Percentiles rank a stretch among this genome's conserved stretches.
These are phyloP conservation scores for Myriosclerotinia duriaeana DNA, from an alignment of 2,329 filamentous ascomycete genomes.

Conservation along the genomic window DNA sequence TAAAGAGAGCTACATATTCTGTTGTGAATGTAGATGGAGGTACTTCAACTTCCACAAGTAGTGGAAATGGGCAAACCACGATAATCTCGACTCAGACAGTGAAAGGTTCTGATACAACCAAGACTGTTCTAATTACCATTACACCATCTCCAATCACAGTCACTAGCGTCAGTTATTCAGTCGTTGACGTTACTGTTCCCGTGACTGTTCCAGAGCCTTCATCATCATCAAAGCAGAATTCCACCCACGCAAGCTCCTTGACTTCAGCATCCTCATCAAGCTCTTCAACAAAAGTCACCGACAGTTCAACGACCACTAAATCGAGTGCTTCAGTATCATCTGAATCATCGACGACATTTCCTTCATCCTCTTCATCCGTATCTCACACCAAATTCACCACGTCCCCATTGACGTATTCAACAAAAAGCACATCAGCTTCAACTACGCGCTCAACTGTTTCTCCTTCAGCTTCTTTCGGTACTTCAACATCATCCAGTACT, in stretches of 20 bases:
- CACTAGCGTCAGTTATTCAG: slow-evolving; percentile 35
- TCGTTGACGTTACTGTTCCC: slow-evolving; percentile 36
- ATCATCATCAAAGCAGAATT: slow-evolving; percentile 19
- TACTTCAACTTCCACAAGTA: slow-evolving; percentile 26
- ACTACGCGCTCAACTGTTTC: slow-evolving; percentile 7
- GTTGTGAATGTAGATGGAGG: slow-evolving; percentile 42
- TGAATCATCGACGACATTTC: not conserved
- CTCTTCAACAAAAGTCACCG: not conserved
- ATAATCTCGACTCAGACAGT: slow-evolving; percentile 34
- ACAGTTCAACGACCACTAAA: not conserved
- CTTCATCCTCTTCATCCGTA: slow-evolving; percentile 1
- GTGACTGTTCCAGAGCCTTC: slow-evolving; percentile 26
- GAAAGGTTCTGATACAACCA: slow-evolving; percentile 32
- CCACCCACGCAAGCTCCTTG: slow-evolving; percentile 13
- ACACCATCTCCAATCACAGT: slow-evolving; percentile 32
- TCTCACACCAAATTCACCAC: not conserved
- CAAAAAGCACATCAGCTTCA: slow-evolving; percentile 4
- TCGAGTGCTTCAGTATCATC: slow-evolving; percentile 6
- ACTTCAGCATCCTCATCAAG: slow-evolving; percentile 15
- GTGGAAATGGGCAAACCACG: slow-evolving; percentile 18
- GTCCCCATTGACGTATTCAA: not conserved
- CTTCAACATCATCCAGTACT: not conserved
- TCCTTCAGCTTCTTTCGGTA: not conserved
- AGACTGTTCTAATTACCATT: slow-evolving; percentile 35
- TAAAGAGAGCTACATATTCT: slow-evolving; percentile 39